Percentiles rank a stretch among this genome's conserved stretches.
Evolutionary conservation across 2,329 filamentous ascomycete genomes (phyloP).

Genomic region (Epichloe hybrida): DNA sequence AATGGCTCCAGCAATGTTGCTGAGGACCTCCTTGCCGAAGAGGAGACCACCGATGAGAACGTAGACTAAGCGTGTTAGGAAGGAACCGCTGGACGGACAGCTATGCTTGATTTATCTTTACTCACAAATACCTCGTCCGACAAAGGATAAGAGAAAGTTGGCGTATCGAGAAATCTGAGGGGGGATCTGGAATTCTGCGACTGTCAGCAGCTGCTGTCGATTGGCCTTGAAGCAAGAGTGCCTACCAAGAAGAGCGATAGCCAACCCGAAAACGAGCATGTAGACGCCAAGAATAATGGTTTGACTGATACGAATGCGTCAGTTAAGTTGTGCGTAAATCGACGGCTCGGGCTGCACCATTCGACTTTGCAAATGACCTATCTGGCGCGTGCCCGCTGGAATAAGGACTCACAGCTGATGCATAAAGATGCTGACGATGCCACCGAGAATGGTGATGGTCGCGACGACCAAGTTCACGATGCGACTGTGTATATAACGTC

Average conservation of each 20-base stretch:
- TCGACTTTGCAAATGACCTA: not conserved
- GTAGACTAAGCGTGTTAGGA: conserved; percentile 53
- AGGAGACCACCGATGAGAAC: conserved; percentile 85
- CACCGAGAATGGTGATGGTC: conserved; percentile 76
- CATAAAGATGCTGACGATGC: conserved; percentile 58
- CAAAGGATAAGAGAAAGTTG: conserved; percentile 94
- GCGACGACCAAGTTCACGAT: conserved; percentile 86
- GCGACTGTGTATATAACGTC: conserved; percentile 47
- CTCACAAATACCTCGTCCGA: conserved; percentile 89
- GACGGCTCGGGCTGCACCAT: not conserved
- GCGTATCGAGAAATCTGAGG: conserved; percentile 87
- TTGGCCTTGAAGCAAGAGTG: not conserved
- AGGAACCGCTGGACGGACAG: not conserved
- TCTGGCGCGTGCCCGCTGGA: not conserved
- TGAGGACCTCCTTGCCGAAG: conserved; percentile 51
- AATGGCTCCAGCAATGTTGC: conserved; percentile 63
- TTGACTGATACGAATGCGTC: conserved; percentile 5
- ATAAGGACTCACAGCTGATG: conserved; percentile 39
- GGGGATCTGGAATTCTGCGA: conserved; percentile 84
- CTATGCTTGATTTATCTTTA: conserved; percentile 12
- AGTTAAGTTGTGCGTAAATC: not conserved
- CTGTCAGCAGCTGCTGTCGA: conserved; percentile 10
- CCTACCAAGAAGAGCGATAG: conserved; percentile 52
- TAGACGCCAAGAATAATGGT: conserved; percentile 70
- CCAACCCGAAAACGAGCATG: conserved; percentile 79